Base-by-base conservation (phyloP, 768 basidiomycete genomes). In the Boletellus emodensis region DNA sequence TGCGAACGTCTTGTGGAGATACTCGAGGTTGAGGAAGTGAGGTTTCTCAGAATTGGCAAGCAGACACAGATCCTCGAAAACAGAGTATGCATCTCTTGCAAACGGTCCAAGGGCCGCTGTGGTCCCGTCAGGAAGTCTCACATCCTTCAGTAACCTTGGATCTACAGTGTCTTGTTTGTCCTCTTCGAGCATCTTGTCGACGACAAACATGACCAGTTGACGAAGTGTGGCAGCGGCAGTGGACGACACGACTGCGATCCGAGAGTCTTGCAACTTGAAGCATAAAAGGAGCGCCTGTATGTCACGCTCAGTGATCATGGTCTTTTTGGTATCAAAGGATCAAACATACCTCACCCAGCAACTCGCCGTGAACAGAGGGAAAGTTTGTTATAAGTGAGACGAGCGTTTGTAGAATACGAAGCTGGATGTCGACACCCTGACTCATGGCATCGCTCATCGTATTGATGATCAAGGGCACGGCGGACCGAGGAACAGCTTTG, bases 131-230 rank as follows among this genome's bases (percentile, higher is more conserved):
- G 91, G 87, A 13, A 92, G 77, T 1, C 66, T 65, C 1, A 82
- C 75, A 13, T 79, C 73, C n/a, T 46, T 57, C n/a, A 68, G 42
- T 5, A 51, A 20, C 3, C 43, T 43, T 11, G 52, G 37, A 34
- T 62, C 55, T 13, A 49, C 30, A 7, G 45, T 54, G 18, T 75
- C 78, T 14, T 66, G 67, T 5, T 73, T 71, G 64, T 93, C 89
- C 62, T 94, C 90, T 15, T 81, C 77, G 1, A 85, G 81, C 68
- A 97, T 89, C 64, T 95, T 94, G 71, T 99, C 96, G 39, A 97
- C 90, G 15, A 97, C 85, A 57, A 97, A 90, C 94, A 99, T 97
- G 40, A 98, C 91, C 2, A 97, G 77, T 64, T 98, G 95, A 3
- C 94, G 85, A 4, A 97, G 79, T 0, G 94, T 97, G 0, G 96